A percentile compares a stretch with the other conserved stretches of the same genome.
Conservation (phyloP, 2,329 filamentous ascomycete genomes). For the Claviceps monticola region DNA sequence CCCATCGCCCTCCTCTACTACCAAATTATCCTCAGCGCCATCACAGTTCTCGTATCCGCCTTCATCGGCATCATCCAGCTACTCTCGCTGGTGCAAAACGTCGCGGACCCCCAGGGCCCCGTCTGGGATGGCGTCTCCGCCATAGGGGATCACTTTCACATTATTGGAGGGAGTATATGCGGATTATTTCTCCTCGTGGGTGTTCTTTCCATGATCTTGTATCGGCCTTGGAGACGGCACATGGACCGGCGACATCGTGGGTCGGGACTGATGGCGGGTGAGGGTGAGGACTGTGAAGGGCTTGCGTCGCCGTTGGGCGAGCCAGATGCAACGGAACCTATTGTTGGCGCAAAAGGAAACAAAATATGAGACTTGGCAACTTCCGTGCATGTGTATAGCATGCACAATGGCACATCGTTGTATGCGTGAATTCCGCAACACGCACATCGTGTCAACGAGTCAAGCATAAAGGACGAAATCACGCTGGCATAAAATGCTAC, state of each 20-base stretch:
- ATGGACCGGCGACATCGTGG: constrained; percentile 18
- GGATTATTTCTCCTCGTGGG: constrained; percentile 72
- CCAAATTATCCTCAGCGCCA: constrained; percentile 69
- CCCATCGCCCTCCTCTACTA: constrained; percentile 88
- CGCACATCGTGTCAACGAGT: not conserved
- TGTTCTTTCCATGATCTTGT: constrained; percentile 56
- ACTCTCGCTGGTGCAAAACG: constrained; percentile 62
- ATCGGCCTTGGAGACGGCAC: constrained; percentile 60
- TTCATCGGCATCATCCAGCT: constrained; percentile 81
- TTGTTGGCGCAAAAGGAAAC: not conserved
- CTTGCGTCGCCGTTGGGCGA: not conserved
- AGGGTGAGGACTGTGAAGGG: not conserved
- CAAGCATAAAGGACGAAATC: not conserved
- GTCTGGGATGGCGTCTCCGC: constrained; percentile 84
- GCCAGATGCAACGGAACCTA: not conserved
- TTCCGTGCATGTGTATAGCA: not conserved
- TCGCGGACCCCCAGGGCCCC: constrained; percentile 54
- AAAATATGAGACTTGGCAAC: not conserved
- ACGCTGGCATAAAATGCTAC: constrained; percentile 1
- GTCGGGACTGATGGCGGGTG: not conserved
- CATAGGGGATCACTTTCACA: constrained; percentile 69
- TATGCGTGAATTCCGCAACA: not conserved
- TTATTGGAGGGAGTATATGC: constrained; percentile 77
- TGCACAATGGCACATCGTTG: no score
- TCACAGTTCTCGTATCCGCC: constrained; percentile 72